phyloP scores from a whole-genome alignment of 2,329 filamentous ascomycete genomes.

The Sporothrix globosa region DNA sequence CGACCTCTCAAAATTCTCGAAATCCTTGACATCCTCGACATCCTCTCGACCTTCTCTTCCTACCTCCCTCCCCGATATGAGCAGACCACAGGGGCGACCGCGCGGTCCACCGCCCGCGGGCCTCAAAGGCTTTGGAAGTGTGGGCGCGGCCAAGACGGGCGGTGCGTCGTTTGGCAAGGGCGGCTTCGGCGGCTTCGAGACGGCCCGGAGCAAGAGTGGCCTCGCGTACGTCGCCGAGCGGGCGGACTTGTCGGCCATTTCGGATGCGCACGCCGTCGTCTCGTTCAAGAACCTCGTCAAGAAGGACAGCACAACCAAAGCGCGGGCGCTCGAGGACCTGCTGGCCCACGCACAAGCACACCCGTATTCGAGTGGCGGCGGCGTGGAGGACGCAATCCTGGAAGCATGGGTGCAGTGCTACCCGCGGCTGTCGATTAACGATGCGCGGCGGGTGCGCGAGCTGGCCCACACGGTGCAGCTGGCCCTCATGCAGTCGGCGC shows the following conservation, averaged over 20 bases:
- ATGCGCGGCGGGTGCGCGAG: conserved; percentile 83
- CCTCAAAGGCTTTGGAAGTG: conserved; percentile 1
- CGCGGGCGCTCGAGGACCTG: conserved; percentile 87
- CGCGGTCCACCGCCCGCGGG: conserved; percentile 11
- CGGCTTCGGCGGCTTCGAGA: conserved; percentile 48
- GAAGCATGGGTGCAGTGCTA: conserved; percentile 88
- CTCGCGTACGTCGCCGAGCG: conserved; percentile 89
- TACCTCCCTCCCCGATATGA: background rate
- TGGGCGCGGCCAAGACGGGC: background rate
- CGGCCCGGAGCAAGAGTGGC: conserved; percentile 46
- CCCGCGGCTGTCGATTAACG: conserved; percentile 87
- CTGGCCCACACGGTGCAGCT: conserved; percentile 76
- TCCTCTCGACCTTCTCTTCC: background rate
- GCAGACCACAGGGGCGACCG: conserved; percentile 16
- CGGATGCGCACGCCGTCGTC: conserved; percentile 79
- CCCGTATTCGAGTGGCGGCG: conserved; percentile 51
- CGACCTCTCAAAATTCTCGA: background rate
- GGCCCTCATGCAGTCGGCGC: conserved; percentile 62
- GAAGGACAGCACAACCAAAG: conserved; percentile 89
- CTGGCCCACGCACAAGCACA: conserved; percentile 63
- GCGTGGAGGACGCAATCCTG: conserved; percentile 78
- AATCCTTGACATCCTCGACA: background rate
- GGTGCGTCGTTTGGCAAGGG: background rate
- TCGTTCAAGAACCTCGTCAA: conserved; percentile 92
- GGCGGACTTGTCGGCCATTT: conserved; percentile 75